Evolutionary conservation across 2,329 filamentous ascomycete genomes (phyloP).

Genomic region (Colletotrichum magnum): DNA sequence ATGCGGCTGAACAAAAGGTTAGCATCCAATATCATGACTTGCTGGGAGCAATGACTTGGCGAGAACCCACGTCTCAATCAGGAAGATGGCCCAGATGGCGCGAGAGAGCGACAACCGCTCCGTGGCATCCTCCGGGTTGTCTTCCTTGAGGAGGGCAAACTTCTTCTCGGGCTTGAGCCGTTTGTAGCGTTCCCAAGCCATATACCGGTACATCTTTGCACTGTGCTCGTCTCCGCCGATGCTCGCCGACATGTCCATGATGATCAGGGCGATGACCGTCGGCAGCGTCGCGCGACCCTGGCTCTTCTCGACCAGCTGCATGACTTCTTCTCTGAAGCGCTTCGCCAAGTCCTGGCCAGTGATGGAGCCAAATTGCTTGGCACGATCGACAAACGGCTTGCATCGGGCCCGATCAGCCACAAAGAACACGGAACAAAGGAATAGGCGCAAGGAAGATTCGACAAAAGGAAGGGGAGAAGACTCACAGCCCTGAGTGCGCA

Average conservation of each 20-base stretch:
- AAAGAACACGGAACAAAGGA: not conserved
- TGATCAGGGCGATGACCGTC: slow-evolving; percentile 26
- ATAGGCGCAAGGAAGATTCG: not conserved
- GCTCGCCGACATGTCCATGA: slow-evolving; percentile 28
- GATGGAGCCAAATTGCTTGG: slow-evolving; percentile 30
- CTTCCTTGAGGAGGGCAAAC: slow-evolving; percentile 21
- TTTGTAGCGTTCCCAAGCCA: slow-evolving; percentile 38
- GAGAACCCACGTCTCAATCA: slow-evolving; percentile 33
- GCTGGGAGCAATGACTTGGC: no score
- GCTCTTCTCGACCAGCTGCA: slow-evolving; percentile 36
- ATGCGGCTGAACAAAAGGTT: slow-evolving; percentile 6
- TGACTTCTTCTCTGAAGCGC: slow-evolving; percentile 27
- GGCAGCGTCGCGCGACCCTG: slow-evolving; percentile 34
- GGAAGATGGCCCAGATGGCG: slow-evolving; percentile 31
- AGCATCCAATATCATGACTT: not conserved
- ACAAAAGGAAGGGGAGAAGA: not conserved
- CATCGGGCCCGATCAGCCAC: slow-evolving; percentile 8
- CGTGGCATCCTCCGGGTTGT: slow-evolving; percentile 4
- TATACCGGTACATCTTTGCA: slow-evolving; percentile 37
- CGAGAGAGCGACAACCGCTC: slow-evolving; percentile 29
- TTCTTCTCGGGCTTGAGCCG: slow-evolving; percentile 23
- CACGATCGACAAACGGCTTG: slow-evolving; percentile 34
- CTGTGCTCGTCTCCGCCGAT: slow-evolving; percentile 34
- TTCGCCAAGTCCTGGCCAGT: slow-evolving; percentile 29
- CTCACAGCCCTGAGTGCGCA: slow-evolving; percentile 49